These are phyloP conservation scores for Thozetella sp. DNA, from an alignment of 495 filamentous ascomycete species.

Conservation along the genomic window DNA sequence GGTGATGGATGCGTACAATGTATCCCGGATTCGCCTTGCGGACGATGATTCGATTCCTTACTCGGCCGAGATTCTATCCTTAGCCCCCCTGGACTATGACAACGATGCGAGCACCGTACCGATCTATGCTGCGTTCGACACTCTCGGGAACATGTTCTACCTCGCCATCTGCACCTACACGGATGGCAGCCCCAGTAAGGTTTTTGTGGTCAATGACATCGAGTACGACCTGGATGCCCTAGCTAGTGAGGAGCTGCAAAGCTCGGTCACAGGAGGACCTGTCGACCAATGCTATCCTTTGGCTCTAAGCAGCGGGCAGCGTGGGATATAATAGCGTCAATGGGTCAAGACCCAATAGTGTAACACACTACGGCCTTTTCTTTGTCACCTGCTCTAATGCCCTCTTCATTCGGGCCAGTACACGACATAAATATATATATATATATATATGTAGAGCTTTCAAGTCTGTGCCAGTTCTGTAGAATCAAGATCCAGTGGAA, in stretches of 20 bases:
- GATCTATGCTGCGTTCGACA: not conserved
- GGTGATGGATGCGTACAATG: not conserved
- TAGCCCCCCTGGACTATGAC: not conserved
- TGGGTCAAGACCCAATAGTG: too few relatives aligned
- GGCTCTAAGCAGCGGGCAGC: not conserved
- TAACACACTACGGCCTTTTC: too few relatives aligned
- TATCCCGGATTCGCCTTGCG: not conserved
- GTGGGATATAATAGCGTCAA: not conserved
- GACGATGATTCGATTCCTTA: not conserved
- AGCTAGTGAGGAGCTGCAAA: not conserved
- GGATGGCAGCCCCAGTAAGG: not conserved
- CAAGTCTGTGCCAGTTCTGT: too few relatives aligned
- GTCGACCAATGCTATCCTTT: not conserved
- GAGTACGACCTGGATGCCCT: not conserved
- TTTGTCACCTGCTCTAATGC: too few relatives aligned
- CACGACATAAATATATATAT: too few relatives aligned
- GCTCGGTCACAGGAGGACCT: not conserved
- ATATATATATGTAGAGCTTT: too few relatives aligned
- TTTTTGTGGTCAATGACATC: not conserved
- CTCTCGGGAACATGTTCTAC: not conserved
- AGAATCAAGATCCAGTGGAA: too few relatives aligned
- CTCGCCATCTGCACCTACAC: not conserved
- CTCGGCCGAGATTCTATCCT: not conserved
- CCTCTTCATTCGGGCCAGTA: too few relatives aligned
- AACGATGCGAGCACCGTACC: not conserved